Base-by-base conservation (phyloP, 768 basidiomycete species). In the Lactarius indigo region DNA sequence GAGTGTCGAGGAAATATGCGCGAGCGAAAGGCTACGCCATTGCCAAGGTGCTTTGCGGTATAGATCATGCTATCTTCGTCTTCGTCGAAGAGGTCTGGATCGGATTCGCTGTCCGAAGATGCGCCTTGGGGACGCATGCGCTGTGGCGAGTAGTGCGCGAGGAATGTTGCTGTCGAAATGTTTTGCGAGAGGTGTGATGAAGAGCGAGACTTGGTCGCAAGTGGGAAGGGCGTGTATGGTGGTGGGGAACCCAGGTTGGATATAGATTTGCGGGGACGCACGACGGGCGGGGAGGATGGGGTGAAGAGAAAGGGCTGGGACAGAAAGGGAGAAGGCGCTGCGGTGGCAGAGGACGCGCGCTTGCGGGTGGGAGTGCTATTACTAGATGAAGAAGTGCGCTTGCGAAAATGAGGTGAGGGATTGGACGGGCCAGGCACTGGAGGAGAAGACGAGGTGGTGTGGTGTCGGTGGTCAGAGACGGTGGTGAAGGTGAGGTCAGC, bases 171-270 rank as follows among this genome's bases (percentile, higher is more conserved):
- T 5, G 64, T 56, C 39, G 68, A 61, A 41, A 64, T 61, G 58
- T 47, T 65, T 13, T 57, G 59, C 0, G 65, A 44, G 33, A 71
- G 63, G 42, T 71, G 65, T 8, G 70, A 63, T 4, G 70, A 69
- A 5, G 70, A 71, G 39, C 41, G 70, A 17, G 69, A 69, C 50
- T 69, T 68, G 17, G 69, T 41, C 17, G 57, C 12, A 31, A 64
- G 56, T 0, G 67, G 59, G 63, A 61, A 59, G 3, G 59, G 69
- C 20, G 63, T 56, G 63, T 63, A 64, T n/a, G 63, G 63, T 13
- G 66, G 63, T 59, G 66, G 65, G 35, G 61, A 50, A 63, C 66
- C 66, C 50, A 63, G 59, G 23, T 50, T 39, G 63, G 55, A 15
- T 12, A 56, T 52, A 5, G 61, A 37, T 9, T 39, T 61, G 59